Evolutionary conservation across 352 stramenopile species (phyloP), one percentile per base, ranked within the genome.

Genomic region (Pythium phragmitis): DNA sequence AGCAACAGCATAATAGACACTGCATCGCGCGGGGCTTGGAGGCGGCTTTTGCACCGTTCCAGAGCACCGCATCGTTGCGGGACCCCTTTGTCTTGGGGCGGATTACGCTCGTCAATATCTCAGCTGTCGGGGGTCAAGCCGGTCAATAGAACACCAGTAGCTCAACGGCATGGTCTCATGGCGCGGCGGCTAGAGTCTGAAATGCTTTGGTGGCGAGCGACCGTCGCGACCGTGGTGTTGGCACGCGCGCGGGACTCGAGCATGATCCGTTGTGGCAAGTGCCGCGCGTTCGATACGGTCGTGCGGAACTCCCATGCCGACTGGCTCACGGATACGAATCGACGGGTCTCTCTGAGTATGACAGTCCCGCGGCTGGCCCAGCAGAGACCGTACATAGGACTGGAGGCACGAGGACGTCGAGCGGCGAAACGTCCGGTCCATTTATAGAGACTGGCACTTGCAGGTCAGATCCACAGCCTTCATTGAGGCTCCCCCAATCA

Each of bases 111-210:
- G 30, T 68, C 47, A 36, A 75, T 45, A 19, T 76, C 50, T 63
- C 72, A 79, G 33, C 69, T 66, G 63, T 79, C 72, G 26, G 73
- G 55, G 4, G 76, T 58, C 42, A 79, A 42, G 0, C 58, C 72
- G 8, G 62, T 63, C 13, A 76, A 34, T 17, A 76, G 19, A 68
- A 75, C 2, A 65, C 72, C 16, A 77, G 14, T 21, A 65, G 37
- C 77, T 79, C 19, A 74, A 47, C 5, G 66, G 54, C 65, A 77
- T 65, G 16, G 39, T 36, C 47, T 76, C 58, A 26, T 69, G 26
- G 26, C 26, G 4, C 26, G 26, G 26, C 26, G 26, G 64, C 6
- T 50, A 28, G 19, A 77, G 63, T 21, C 26, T 30, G 26, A 30
- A 30, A 30, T 5, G 4, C 26, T 30, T 66, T 39, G 12, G 62